Conservation (phyloP, 352 stramenopile genomes). For the Synura sp. region DNA sequence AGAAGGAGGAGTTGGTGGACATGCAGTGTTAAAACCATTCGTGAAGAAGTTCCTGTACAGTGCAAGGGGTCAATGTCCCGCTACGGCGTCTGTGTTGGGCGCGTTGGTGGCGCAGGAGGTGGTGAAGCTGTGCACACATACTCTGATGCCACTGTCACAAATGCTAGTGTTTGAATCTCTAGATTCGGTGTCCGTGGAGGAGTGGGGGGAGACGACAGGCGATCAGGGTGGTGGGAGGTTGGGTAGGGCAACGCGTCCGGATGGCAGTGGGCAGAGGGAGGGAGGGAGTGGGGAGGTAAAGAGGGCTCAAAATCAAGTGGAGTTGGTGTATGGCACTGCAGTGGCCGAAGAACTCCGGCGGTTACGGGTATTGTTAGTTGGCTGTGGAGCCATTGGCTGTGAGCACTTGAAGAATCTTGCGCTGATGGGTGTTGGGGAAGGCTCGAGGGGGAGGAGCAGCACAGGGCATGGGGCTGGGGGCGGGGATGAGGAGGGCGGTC, state of each 20-base stretch:
- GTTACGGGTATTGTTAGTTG: conserved; percentile 89
- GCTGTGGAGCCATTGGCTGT: conserved; percentile 94
- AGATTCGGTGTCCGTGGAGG: conserved; percentile 56
- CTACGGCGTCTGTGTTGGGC: conserved; percentile 81
- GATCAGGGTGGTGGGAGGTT: too few relatives aligned
- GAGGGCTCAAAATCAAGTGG: conserved; percentile 75
- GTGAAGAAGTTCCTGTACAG: conserved; percentile 61
- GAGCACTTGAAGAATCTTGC: conserved; percentile 99
- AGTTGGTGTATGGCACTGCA: conserved; percentile 66
- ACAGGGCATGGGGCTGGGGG: background rate
- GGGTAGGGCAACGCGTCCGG: conserved; percentile 38
- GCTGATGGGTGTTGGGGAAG: conserved; percentile 86
- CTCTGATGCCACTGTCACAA: conserved; percentile 85
- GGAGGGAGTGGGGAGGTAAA: conserved; percentile 44
- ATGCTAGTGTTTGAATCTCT: conserved; percentile 90
- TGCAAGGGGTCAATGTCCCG: conserved; percentile 66
- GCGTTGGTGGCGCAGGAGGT: conserved; percentile 80
- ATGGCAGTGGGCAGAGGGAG: background rate
- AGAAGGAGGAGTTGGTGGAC: background rate
- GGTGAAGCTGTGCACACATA: conserved; percentile 82
- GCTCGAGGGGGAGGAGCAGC: background rate
- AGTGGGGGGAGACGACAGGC: background rate
- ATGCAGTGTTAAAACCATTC: conserved; percentile 40
- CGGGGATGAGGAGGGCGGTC: background rate
- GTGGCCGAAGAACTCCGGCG: conserved; percentile 60